Percentiles rank a stretch among this genome's conserved stretches.
These are phyloP conservation scores for Jatropha multifida DNA, from an alignment of 441 rosid species.

Conservation along the genomic window DNA sequence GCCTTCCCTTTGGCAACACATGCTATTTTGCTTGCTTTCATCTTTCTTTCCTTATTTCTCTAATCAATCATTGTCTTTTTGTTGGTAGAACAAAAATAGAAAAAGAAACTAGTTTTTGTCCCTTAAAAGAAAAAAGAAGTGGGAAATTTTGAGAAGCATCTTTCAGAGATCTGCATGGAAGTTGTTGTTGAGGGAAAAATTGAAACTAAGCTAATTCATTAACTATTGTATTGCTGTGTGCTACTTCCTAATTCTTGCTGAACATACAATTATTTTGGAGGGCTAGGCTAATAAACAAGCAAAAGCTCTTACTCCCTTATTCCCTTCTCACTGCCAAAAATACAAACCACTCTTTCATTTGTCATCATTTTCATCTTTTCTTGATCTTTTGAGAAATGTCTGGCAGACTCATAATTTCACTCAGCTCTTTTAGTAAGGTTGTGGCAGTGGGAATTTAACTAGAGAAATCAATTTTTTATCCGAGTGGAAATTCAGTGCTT, in stretches of 20 bases:
- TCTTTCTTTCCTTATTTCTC: constrained; percentile 1
- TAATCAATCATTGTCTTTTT: background rate
- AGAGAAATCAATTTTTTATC: background rate
- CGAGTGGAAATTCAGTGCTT: constrained; percentile 1
- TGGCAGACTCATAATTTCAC: no score
- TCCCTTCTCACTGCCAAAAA: no score
- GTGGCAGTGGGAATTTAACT: background rate
- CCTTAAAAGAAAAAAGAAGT: background rate
- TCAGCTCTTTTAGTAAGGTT: background rate
- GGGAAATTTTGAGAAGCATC: background rate
- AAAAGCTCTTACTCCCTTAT: background rate
- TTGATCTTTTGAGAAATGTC: background rate
- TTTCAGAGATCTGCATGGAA: background rate
- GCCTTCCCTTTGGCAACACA: constrained; percentile 13
- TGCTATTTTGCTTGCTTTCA: background rate
- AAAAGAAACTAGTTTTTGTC: background rate
- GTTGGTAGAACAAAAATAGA: background rate
- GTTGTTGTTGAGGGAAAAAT: background rate
- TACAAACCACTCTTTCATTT: background rate
- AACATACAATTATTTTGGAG: background rate
- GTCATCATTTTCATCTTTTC: background rate
- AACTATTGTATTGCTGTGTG: background rate
- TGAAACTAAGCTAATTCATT: background rate
- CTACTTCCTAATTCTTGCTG: background rate
- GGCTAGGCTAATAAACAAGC: background rate